phyloP scores from a whole-genome alignment of 2,329 filamentous ascomycete species.

The Aureobasidium musti region DNA sequence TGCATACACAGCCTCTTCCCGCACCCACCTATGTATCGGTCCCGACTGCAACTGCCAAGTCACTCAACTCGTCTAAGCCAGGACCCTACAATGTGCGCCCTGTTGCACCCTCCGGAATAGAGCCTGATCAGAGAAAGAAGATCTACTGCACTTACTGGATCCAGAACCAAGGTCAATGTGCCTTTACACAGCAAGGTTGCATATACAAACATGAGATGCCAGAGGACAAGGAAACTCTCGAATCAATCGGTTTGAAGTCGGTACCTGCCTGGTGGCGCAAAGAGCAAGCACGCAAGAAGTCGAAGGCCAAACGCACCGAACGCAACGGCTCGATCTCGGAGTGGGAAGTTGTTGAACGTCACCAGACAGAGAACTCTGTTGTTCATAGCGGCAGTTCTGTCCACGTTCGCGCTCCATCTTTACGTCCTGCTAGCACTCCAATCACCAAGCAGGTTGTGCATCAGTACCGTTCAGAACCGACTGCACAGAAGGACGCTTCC shows the following conservation, averaged over 20 bases:
- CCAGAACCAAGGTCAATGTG: conserved; percentile 72
- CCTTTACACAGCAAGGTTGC: conserved; percentile 83
- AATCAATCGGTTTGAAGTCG: conserved; percentile 65
- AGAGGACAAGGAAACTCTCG: conserved; percentile 63
- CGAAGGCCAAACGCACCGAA: neutral
- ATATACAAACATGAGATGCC: conserved; percentile 93
- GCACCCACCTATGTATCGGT: neutral
- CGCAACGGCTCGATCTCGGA: conserved; percentile 6
- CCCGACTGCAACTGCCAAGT: neutral
- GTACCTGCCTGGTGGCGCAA: conserved; percentile 61
- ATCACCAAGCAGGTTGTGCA: neutral
- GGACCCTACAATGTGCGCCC: conserved; percentile 26
- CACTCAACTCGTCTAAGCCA: neutral
- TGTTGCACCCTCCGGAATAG: conserved; percentile 43
- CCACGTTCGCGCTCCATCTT: neutral
- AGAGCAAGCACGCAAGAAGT: conserved; percentile 39
- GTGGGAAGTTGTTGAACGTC: conserved; percentile 16
- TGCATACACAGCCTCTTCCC: neutral
- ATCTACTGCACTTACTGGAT: conserved; percentile 90
- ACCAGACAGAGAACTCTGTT: neutral
- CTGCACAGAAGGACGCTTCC: neutral
- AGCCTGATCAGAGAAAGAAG: conserved; percentile 59
- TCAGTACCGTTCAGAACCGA: neutral
- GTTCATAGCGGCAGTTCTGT: neutral
- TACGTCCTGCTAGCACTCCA: conserved; percentile 14